Evolutionary conservation across 208 protist genomes (phyloP), one percentile per base, ranked within the genome.

Genomic region (Strigomonas oncopelti): DNA sequence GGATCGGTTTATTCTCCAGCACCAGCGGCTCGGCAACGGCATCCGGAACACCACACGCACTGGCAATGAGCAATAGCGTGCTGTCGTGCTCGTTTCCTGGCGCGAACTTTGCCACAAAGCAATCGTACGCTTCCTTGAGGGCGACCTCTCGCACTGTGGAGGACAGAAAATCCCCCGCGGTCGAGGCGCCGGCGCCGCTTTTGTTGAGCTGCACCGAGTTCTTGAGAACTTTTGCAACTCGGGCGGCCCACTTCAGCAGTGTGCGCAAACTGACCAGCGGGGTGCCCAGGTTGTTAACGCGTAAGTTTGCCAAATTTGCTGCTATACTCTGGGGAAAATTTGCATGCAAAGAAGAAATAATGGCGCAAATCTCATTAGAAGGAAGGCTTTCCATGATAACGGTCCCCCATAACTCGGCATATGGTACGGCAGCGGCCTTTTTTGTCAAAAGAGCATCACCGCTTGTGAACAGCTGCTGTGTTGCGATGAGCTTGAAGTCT

Each of bases 91-190:
- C 81, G 27, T 77, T 75, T 11, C 83, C 84, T 28, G 81, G 78
- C 20, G 88, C 71, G 29, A 81, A 92, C 53, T 78, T 78, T 22
- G 87, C 85, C 13, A 90, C 78, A 64, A 97, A 80, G 77, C 92
- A 97, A 71, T 99, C 97, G 28, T 96, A 80, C 8, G 95, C 97
- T 75, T 98, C 97, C n/a, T 76, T 66, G 63, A 96, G 77, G 81
- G 98, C 96, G 11, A 92, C 76, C 56, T 97, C 86, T 29, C 96
- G 91, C 58, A 88, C 65, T 14, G 80, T 80, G 38, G 90, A 92
- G 0, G 90, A 95, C 52, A 94, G 69, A 73, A 96, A 88, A 52
- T 65, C 55, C 8, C 4, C 20, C 38, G 22, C 58, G 11, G 22
- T 38, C 65, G 29, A 20, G 16, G 56, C 66, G 68, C 28, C 57